Conservation (phyloP, 2,329 filamentous ascomycete genomes). For the Pseudogymnoascus sp. region DNA sequence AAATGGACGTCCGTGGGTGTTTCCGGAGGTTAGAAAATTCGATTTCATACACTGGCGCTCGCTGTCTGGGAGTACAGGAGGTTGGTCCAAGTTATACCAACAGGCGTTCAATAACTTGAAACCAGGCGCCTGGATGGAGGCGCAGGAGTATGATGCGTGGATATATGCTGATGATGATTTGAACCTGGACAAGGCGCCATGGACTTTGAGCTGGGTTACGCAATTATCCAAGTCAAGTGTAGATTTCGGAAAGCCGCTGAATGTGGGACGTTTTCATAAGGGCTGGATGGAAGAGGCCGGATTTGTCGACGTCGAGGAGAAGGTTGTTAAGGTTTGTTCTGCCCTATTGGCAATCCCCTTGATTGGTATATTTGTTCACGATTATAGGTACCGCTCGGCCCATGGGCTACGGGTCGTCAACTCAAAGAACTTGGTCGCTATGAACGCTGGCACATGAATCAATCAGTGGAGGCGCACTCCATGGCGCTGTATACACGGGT, state of each 20-base stretch:
- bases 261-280: background rate
- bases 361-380: background rate
- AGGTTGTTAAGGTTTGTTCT: conserved; percentile 11
- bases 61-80: conserved; percentile 43
- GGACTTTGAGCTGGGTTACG: too few relatives aligned
- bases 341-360: background rate
- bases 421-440: conserved; percentile 31
- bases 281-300: conserved; percentile 14
- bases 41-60: conserved; percentile 49
- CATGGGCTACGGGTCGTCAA: conserved; percentile 30
- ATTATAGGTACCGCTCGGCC: conserved; percentile 28
- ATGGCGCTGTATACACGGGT: conserved; percentile 14
- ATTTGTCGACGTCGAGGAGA: conserved; percentile 19
- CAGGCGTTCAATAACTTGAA: background rate
- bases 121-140: background rate
- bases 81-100: conserved; percentile 34
- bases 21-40: conserved; percentile 32
- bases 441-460: conserved; percentile 13
- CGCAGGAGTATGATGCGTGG: too few relatives aligned
- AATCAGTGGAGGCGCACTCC: background rate
- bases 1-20: conserved; percentile 24
- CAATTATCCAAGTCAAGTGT: background rate
- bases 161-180: too few relatives aligned
- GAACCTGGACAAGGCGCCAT: too few relatives aligned
- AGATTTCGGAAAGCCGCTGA: background rate